phyloP scores from a whole-genome alignment of 1,284 basidiomycete species.

The Rhodofomes roseus region DNA sequence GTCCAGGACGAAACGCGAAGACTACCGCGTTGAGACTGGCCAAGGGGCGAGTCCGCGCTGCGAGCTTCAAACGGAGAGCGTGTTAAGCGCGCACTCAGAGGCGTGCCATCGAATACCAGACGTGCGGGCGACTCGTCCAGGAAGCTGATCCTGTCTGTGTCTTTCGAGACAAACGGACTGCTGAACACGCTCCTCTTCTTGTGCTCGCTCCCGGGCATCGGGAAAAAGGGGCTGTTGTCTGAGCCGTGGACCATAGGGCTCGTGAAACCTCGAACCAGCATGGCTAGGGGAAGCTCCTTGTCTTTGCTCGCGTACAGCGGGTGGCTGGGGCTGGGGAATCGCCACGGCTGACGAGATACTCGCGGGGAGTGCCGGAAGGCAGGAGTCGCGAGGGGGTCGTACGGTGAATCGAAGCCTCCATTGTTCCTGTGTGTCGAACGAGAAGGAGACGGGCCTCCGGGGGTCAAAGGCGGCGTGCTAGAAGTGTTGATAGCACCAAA shows the following conservation, averaged over 20 bases:
- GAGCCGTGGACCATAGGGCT: slow-evolving; percentile 37
- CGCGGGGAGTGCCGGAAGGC: slow-evolving; percentile 72
- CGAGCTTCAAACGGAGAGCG: slow-evolving; percentile 19
- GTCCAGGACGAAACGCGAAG: slow-evolving; percentile 7
- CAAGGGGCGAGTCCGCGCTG: slow-evolving; percentile 23
- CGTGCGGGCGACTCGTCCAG: slow-evolving; percentile 24
- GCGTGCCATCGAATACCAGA: slow-evolving; percentile 21
- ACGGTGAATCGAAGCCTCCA: slow-evolving; percentile 49
- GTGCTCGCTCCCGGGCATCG: slow-evolving; percentile 26
- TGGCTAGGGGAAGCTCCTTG: slow-evolving; percentile 59
- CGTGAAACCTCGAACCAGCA: slow-evolving; percentile 43
- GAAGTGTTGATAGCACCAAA: slow-evolving; percentile 12
- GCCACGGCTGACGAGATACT: slow-evolving; percentile 72
- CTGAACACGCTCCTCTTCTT: slow-evolving; percentile 29
- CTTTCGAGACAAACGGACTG: slow-evolving; percentile 22
- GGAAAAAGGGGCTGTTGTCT: slow-evolving; percentile 32
- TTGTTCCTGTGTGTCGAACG: slow-evolving; percentile 8
- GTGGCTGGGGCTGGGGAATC: slow-evolving; percentile 68
- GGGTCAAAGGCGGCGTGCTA: slow-evolving; percentile 28
- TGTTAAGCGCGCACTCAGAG: slow-evolving; percentile 24
- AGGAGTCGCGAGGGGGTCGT: slow-evolving; percentile 66
- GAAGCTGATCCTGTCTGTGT: slow-evolving; percentile 11
- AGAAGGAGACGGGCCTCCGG: slow-evolving; percentile 16
- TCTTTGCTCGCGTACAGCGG: slow-evolving; percentile 54
- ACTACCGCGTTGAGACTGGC: slow-evolving; percentile 7